Conservation (phyloP, 2,329 filamentous ascomycete species). For the Mycosphaerella arachidis region DNA sequence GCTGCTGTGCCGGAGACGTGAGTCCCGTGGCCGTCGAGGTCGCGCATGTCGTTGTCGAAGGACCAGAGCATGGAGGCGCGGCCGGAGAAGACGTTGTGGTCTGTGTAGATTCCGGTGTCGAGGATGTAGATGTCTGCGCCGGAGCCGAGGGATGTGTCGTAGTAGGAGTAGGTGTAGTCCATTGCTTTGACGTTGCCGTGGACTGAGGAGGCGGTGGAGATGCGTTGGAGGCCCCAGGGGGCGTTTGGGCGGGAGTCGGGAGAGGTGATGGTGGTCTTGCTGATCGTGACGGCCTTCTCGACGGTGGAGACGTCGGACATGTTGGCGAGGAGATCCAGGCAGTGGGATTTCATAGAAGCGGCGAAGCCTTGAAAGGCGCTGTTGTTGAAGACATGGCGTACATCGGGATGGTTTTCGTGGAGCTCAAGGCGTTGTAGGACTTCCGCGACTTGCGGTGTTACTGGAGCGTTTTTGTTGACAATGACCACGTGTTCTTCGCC, state of each 20-base stretch:
- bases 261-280: conserved; percentile 20
- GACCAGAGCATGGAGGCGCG: conserved; percentile 41
- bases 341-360: conserved; percentile 39
- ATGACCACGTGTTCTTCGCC: conserved; percentile 37
- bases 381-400: conserved; percentile 40
- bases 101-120: conserved; percentile 47
- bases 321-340: conserved; percentile 36
- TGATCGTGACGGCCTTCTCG: conserved; percentile 35
- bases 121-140: conserved; percentile 48
- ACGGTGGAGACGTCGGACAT: conserved; percentile 40
- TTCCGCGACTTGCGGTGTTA: conserved; percentile 33
- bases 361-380: conserved; percentile 38
- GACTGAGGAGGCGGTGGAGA: conserved; percentile 34
- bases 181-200: conserved; percentile 31
- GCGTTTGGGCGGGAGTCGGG: conserved; percentile 31
- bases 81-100: conserved; percentile 43
- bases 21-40: conserved; percentile 47
- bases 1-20: conserved; percentile 46
- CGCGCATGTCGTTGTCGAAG: conserved; percentile 33
- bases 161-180: conserved; percentile 42
- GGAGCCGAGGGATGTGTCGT: conserved; percentile 33
- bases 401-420: conserved; percentile 35
- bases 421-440: conserved; percentile 36
- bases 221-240: conserved; percentile 46
- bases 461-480: conserved; percentile 31